Evolutionary conservation across 495 filamentous ascomycete species (phyloP).

Genomic region (Hyaloscypha bicolor): DNA sequence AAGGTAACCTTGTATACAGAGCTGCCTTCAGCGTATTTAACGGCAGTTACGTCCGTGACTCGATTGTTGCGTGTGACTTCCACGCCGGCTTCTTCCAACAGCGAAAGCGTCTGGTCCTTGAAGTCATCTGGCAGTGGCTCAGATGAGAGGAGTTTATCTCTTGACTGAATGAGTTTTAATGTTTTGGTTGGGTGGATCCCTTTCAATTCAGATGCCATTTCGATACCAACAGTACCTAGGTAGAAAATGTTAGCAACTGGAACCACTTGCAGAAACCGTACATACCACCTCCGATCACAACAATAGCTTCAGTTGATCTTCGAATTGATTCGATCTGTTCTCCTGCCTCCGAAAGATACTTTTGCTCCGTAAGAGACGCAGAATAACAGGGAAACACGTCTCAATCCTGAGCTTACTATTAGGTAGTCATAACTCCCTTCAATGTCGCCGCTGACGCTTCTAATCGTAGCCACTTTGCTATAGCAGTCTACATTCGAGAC

Average conservation of each 20-base stretch:
- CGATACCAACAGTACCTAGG: conserved; percentile 62
- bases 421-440: conserved; percentile 64
- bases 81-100: conserved; percentile 57
- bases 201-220: conserved; percentile 72
- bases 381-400: conserved; percentile 64
- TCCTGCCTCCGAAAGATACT: conserved; percentile 59
- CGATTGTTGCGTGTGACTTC: conserved; percentile 56
- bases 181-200: conserved; percentile 54
- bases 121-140: conserved; percentile 70
- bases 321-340: conserved; percentile 43
- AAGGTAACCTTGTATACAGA: conserved; percentile 49
- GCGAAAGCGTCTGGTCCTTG: conserved; percentile 51
- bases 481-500: conserved; percentile 54
- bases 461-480: conserved; percentile 50
- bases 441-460: conserved; percentile 32
- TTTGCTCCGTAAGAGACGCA: conserved; percentile 53
- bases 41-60: conserved; percentile 41
- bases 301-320: conserved; percentile 49
- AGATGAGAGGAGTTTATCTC: conserved; percentile 61
- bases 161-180: conserved; percentile 70
- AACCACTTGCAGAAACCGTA: neutral
- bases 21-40: conserved; percentile 30
- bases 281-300: conserved; percentile 58
- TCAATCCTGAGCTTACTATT: conserved; percentile 61
- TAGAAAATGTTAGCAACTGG: neutral